Conservation (phyloP, 108 stramenopile species). For the Fistulifera pelliculosa region DNA sequence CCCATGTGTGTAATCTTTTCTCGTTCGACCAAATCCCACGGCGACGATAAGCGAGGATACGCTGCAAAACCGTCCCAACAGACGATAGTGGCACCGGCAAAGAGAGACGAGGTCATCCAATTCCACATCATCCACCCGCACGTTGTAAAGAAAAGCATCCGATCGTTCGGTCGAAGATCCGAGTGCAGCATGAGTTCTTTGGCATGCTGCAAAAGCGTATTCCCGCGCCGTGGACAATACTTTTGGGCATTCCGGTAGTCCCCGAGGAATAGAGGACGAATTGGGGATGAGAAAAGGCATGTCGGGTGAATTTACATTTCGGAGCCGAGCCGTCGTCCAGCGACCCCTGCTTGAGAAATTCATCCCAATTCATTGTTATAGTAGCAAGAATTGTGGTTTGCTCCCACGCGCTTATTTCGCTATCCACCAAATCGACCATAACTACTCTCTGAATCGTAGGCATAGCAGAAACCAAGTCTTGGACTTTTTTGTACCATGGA, state of each 20-base stretch:
- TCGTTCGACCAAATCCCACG: conserved; percentile 19
- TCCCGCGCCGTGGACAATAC: conserved; percentile 34
- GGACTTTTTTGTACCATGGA: conserved; percentile 18
- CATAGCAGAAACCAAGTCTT: conserved; percentile 12
- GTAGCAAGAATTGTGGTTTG: conserved; percentile 1
- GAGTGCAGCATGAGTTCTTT: conserved; percentile 30
- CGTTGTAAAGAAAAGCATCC: conserved; percentile 32
- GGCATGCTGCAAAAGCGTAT: conserved; percentile 21
- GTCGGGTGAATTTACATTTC: not conserved
- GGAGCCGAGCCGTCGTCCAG: conserved; percentile 17
- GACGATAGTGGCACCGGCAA: conserved; percentile 25
- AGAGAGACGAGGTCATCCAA: conserved; percentile 22
- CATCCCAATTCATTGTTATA: conserved; percentile 16
- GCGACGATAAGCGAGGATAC: conserved; percentile 24
- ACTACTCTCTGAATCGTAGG: conserved; percentile 19
- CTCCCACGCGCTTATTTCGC: conserved; percentile 7
- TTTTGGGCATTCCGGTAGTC: conserved; percentile 30
- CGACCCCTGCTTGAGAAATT: conserved; percentile 13
- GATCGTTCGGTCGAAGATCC: conserved; percentile 23
- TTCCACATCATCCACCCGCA: conserved; percentile 46
- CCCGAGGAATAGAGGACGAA: conserved; percentile 27
- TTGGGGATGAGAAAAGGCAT: conserved; percentile 16
- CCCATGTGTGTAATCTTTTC: conserved; percentile 29
- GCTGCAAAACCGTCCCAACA: conserved; percentile 28
- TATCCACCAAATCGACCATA: conserved; percentile 8